These are phyloP conservation scores for Houttuynia cordata DNA, from an alignment of 164 flowering plant species.

Conservation along the genomic window DNA sequence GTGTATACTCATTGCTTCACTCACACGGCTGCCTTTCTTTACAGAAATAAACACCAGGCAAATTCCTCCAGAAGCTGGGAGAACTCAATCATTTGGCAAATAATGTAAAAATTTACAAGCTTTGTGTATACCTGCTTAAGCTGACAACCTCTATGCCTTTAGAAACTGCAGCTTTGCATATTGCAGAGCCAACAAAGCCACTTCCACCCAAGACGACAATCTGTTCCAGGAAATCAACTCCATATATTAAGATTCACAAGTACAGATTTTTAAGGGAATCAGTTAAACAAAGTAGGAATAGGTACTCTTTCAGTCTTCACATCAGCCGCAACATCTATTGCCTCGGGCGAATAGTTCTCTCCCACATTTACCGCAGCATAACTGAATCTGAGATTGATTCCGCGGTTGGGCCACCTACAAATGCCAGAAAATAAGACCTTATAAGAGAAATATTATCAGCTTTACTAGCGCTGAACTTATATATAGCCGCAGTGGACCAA, in stretches of 20 bases:
- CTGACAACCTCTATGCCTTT: slow-evolving; percentile 83
- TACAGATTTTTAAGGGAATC: not conserved
- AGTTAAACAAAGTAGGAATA: not conserved
- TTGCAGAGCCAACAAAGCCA: slow-evolving; percentile 96
- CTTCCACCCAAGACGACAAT: slow-evolving; percentile 91
- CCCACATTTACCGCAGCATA: slow-evolving; percentile 41
- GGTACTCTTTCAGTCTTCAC: slow-evolving; percentile 69
- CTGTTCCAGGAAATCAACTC: slow-evolving; percentile 21
- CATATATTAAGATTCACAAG: not conserved
- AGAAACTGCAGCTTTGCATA: slow-evolving; percentile 92
- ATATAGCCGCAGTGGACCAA: no score
- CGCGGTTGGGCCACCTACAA: slow-evolving; percentile 17
- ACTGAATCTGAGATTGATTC: slow-evolving; percentile 39
- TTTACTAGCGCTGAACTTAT: no score
- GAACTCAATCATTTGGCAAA: not conserved
- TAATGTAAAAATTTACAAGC: not conserved
- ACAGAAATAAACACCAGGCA: not conserved
- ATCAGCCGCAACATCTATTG: slow-evolving; percentile 82
- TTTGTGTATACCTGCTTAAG: slow-evolving; percentile 58
- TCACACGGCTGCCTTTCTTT: not conserved
- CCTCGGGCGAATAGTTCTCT: slow-evolving; percentile 28
- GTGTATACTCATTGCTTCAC: not conserved
- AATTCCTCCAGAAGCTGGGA: not conserved
- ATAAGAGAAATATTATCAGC: not conserved
- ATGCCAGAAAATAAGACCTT: not conserved